A percentile compares a stretch with the other conserved stretches of the same genome.
Conservation (phyloP, 2,329 filamentous ascomycete genomes). For the Zymoseptoria crescenta region DNA sequence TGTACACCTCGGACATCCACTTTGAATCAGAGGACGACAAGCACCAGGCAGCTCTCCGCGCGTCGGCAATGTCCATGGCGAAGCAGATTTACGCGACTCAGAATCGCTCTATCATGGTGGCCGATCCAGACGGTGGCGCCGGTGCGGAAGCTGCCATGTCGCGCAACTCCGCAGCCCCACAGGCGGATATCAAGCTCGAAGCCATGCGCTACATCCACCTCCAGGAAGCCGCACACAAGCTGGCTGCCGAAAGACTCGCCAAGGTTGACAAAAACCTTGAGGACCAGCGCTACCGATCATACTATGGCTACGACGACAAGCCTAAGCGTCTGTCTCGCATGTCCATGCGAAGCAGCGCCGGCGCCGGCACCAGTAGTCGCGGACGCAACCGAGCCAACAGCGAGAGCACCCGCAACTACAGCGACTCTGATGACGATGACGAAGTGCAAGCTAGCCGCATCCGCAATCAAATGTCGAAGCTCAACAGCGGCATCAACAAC, state of each 20-base stretch:
- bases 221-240: conserved; percentile 78
- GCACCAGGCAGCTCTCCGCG: conserved; percentile 63
- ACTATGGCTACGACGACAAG: conserved; percentile 60
- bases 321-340: conserved; percentile 46
- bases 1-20: conserved; percentile 62
- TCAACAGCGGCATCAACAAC: conserved; percentile 59
- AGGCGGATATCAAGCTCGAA: conserved; percentile 47
- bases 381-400: conserved; percentile 58
- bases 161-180: conserved; percentile 22
- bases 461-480: conserved; percentile 68
- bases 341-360: conserved; percentile 38
- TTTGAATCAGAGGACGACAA: conserved; percentile 65
- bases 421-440: conserved; percentile 49
- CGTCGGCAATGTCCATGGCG: conserved; percentile 83
- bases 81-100: conserved; percentile 72
- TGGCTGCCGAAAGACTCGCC: conserved; percentile 74
- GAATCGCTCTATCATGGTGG: conserved; percentile 25
- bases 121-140: conserved; percentile 15
- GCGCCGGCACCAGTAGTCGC: conserved; percentile 31
- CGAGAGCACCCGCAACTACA: conserved; percentile 42
- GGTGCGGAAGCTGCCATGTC: conserved; percentile 21
- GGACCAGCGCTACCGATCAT: conserved; percentile 59
- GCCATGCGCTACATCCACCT: conserved; percentile 52
- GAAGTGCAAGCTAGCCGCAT: conserved; percentile 64
- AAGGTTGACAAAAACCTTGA: conserved; percentile 66